Conservation (phyloP, 768 basidiomycete genomes). For the Mycena crocata region DNA sequence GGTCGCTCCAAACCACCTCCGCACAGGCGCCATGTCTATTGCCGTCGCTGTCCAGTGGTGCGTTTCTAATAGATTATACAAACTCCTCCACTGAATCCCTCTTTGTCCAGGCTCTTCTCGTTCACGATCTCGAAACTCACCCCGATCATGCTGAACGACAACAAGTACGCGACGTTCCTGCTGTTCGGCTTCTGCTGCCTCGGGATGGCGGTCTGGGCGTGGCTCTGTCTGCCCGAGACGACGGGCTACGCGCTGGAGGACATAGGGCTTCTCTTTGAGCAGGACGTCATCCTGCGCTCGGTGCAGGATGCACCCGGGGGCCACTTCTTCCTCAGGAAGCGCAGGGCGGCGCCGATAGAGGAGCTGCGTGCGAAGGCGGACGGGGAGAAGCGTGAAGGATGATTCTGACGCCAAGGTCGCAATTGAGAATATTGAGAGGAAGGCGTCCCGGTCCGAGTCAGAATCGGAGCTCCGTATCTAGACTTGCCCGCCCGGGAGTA, state of each 20-base stretch:
- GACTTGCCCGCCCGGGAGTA: too few species aligned
- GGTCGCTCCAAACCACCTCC: constrained; percentile 58
- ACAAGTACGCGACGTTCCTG: constrained; percentile 55
- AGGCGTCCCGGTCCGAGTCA: too few species aligned
- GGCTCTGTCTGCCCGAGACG: constrained; percentile 61
- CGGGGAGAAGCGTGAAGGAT: too few species aligned
- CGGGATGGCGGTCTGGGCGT: constrained; percentile 56
- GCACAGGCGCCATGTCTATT: constrained; percentile 50
- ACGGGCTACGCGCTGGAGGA: constrained; percentile 59
- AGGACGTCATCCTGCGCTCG: constrained; percentile 48
- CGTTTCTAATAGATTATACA: neutral
- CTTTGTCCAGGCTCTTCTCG: constrained; percentile 48
- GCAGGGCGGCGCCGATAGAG: constrained; percentile 39
- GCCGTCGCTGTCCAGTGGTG: constrained; percentile 55
- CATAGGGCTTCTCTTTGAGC: constrained; percentile 57
- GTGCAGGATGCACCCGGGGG: constrained; percentile 57
- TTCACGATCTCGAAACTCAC: constrained; percentile 59
- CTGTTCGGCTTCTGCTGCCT: constrained; percentile 56
- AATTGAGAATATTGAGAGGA: too few species aligned
- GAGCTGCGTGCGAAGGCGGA: constrained; percentile 30
- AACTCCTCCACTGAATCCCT: neutral
- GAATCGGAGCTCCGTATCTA: too few species aligned
- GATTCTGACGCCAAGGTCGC: too few species aligned
- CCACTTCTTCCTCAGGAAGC: constrained; percentile 45
- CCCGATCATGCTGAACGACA: constrained; percentile 47